Percentiles rank a stretch among this genome's conserved stretches.
These are phyloP conservation scores for Talaromyces rugulosus DNA, from an alignment of 2,329 filamentous ascomycete genomes.

Conservation along the genomic window DNA sequence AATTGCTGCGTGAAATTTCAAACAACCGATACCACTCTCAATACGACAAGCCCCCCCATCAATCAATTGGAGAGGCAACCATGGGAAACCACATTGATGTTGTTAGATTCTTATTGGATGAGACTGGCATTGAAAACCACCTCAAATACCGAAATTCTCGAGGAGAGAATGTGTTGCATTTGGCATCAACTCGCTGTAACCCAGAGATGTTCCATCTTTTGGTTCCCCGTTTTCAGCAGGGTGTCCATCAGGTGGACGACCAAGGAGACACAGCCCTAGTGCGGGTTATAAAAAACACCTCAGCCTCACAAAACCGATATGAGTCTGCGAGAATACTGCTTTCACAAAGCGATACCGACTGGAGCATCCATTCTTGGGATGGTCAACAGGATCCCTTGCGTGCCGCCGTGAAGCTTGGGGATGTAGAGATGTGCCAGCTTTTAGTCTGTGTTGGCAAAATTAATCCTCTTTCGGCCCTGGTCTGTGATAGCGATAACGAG, in stretches of 20 bases:
- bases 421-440: background rate
- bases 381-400: background rate
- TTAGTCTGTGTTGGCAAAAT: background rate
- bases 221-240: background rate
- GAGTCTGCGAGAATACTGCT: background rate
- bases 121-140: background rate
- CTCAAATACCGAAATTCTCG: background rate
- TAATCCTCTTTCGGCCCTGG: background rate
- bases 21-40: background rate
- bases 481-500: background rate
- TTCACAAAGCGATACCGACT: background rate
- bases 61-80: background rate
- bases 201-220: background rate
- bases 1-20: background rate
- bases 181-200: background rate
- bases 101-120: background rate
- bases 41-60: background rate
- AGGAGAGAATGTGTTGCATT: background rate
- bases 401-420: background rate
- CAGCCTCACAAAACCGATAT: background rate
- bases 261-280: background rate
- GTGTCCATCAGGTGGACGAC: background rate
- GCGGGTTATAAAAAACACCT: background rate
- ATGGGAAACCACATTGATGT: background rate
- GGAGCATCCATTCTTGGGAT: background rate